Base-by-base conservation (phyloP, 1,139 yeast species). In the Yamadazyma blattariae region DNA sequence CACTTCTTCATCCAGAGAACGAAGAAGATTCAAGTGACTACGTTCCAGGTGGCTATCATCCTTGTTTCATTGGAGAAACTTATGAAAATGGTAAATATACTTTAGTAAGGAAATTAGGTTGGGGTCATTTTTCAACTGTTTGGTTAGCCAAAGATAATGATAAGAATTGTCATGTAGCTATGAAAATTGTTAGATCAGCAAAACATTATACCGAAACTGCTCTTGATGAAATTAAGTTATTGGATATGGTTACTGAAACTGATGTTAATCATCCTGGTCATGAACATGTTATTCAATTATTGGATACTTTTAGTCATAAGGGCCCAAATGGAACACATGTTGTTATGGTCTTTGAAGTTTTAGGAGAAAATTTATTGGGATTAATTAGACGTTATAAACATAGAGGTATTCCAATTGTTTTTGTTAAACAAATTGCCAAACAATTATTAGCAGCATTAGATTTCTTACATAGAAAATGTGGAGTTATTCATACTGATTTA, bases 401-500 rank as follows among this genome's bases (percentile, higher is more conserved):
- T 54, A 74, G 82, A 41, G 95, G 95, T 1, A 71, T 87, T 17
- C 96, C 96, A 0, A 56, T 79, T 10, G 74, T 72, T 30, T 71
- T 84, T 48, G 95, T 85, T 19, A 83, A 87, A 57, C 94, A 82
- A 56, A 83, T 88, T 34, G 79, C 94, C 7, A 82, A 80, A 46
- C 96, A 88, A 57, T 71, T 87, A 27, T 62, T 87, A 35, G 67
- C 82, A 15, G 88, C 92, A 0, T 64, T 86, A 43, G 95, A 88
- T 57, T 87, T 83, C 54, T 63, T 88, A 44, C 96, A 88, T 55
- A 64, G 92, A 30, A 82, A 76, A 47, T 85, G 95, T 59, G 96
- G 95, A n/a, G 82, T 88, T 24, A 84, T 88, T 40, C 96, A 88
- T 59, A 88, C 96, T 0, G 96, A 88, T 53, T 67, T 88, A 42